Percentiles rank a stretch among this genome's conserved stretches.
These are phyloP conservation scores for Eutrema japonicum DNA, from an alignment of 345 rosid genomes.

Conservation along the genomic window DNA sequence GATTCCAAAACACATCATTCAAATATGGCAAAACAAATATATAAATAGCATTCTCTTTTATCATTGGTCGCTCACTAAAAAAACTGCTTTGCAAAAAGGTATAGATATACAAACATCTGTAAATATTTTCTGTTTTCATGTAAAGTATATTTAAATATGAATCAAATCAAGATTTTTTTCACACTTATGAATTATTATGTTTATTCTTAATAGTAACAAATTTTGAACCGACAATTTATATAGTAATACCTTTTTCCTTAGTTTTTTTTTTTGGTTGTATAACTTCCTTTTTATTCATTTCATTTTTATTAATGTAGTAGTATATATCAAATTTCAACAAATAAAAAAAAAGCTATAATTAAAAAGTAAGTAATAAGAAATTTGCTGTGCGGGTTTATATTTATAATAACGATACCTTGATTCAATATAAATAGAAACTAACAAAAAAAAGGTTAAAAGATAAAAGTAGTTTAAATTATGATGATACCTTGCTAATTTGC, in stretches of 20 bases:
- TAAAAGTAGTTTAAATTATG: not conserved
- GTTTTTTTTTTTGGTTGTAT: too few species aligned
- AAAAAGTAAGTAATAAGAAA: not conserved
- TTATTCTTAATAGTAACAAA: too few species aligned
- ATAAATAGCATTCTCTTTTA: conserved; percentile 31
- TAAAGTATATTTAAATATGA: not conserved
- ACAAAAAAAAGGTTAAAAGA: not conserved
- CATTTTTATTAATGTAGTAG: not conserved
- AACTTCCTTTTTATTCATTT: not conserved
- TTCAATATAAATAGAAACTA: not conserved
- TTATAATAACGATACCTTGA: not conserved
- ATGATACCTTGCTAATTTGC: conserved; percentile 58
- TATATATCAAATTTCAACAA: conserved; percentile 25
- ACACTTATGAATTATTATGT: not conserved
- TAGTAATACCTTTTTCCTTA: too few species aligned
- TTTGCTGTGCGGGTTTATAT: not conserved
- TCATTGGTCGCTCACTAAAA: conserved; percentile 29
- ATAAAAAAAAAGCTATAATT: not conserved
- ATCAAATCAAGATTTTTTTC: conserved; percentile 26
- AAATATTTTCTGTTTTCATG: conserved; percentile 10
- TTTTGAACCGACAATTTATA: conserved; percentile 1
- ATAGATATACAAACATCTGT: not conserved
- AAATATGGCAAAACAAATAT: conserved; percentile 30
- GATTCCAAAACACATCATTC: conserved; percentile 32
- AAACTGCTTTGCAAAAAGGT: conserved; percentile 25